These are phyloP conservation scores for Eimeria praecox DNA, from an alignment of 169 alveolate species.

Conservation along the genomic window DNA sequence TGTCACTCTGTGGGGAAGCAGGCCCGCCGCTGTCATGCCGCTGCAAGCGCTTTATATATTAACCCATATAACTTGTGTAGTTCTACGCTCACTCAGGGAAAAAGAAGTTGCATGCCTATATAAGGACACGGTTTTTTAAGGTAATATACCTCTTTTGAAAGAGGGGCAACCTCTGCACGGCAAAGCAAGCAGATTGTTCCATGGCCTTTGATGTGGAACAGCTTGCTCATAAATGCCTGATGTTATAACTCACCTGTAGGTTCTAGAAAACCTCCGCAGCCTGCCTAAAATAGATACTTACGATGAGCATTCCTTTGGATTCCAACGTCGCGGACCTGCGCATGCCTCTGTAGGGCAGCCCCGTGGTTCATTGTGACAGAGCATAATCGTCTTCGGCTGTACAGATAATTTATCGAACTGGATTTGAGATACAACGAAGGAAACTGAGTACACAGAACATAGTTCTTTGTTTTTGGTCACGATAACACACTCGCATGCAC, in stretches of 20 bases:
- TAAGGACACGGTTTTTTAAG: background rate
- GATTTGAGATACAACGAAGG: background rate
- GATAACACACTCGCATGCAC: background rate
- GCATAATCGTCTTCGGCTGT: constrained; percentile 33
- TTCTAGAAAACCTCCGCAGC: background rate
- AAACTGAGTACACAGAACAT: background rate
- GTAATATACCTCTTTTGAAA: background rate
- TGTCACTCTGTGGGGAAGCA: background rate
- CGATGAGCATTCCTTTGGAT: background rate
- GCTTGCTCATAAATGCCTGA: background rate
- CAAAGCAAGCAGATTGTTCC: background rate
- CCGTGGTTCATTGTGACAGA: constrained; percentile 32
- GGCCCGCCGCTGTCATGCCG: background rate
- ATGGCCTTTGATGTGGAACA: background rate
- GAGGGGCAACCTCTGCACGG: background rate
- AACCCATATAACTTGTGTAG: too few species aligned
- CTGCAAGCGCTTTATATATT: background rate
- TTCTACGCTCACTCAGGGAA: background rate
- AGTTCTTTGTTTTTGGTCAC: background rate
- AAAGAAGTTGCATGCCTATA: background rate
- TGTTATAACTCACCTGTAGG: background rate
- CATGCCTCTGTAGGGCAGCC: constrained; percentile 58
- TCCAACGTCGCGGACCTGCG: background rate
- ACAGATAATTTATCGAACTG: background rate
- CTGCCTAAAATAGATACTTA: background rate